A percentile compares a stretch with the other conserved stretches of the same genome.
Conservation (phyloP, 2,329 filamentous ascomycete genomes). For the Colletotrichum lentis region DNA sequence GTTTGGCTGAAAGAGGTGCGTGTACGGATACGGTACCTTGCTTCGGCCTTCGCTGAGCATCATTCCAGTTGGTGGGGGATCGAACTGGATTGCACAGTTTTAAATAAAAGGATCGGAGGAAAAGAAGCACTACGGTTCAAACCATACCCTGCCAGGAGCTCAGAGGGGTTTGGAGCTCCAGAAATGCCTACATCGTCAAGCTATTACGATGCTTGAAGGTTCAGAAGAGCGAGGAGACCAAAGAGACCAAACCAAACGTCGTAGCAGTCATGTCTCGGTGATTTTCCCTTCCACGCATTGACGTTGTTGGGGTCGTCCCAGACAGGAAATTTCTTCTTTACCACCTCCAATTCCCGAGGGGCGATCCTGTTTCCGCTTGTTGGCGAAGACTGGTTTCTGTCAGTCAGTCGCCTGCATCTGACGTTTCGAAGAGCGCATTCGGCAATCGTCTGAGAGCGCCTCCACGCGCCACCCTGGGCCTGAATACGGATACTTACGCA, state of each 20-base stretch:
- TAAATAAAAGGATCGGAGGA: constrained; percentile 11
- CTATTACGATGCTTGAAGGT: not conserved
- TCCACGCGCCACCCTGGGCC: constrained; percentile 29
- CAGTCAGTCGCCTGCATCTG: constrained; percentile 32
- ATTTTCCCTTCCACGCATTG: constrained; percentile 39
- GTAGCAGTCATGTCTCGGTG: constrained; percentile 53
- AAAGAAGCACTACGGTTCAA: constrained; percentile 28
- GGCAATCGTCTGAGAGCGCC: constrained; percentile 37
- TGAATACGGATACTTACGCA: constrained; percentile 9
- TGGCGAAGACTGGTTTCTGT: constrained; percentile 16
- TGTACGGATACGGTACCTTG: no score
- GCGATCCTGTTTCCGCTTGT: constrained; percentile 31
- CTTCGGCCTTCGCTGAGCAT: constrained; percentile 24
- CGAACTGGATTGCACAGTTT: constrained; percentile 35
- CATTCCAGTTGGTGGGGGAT: constrained; percentile 24
- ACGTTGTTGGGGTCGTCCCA: constrained; percentile 7
- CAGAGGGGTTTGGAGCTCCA: constrained; percentile 5
- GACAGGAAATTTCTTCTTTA: constrained; percentile 30
- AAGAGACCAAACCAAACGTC: constrained; percentile 35
- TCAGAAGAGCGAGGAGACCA: not conserved
- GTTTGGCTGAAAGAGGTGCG: constrained; percentile 25
- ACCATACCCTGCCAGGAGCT: constrained; percentile 34
- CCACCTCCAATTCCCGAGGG: constrained; percentile 15
- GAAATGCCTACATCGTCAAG: not conserved
- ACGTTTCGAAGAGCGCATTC: constrained; percentile 38